Evolutionary conservation across 345 rosid genomes (phyloP), one percentile per base, ranked within the genome.

Genomic region (Microthlaspi erraticum): DNA sequence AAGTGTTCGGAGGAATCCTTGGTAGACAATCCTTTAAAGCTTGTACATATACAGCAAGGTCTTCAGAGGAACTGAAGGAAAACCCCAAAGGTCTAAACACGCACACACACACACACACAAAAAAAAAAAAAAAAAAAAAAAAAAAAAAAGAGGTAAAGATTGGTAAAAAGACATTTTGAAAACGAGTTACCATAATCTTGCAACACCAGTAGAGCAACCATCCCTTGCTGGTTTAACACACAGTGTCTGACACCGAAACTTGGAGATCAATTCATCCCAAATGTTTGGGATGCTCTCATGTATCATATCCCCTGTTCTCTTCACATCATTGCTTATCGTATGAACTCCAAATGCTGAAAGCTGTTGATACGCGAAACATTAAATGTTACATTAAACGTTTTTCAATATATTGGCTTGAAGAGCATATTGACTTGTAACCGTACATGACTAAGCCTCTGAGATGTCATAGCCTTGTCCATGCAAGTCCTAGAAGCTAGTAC

Each of bases 171-270:
- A 20, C 7, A 65, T 50, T 50, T 34, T 16, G 65, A 45, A 23
- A 63, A 60, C 19, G 68, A 66, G 61, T 78, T 73, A 93, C 98
- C 96, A 83, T 68, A 93, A 77, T 85, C 97, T 86, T 65, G 98
- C 97, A 62, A 93, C 98, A 66, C 98, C 98, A 59, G 96, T 90
- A 50, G 98, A 93, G 81, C 98, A 93, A 46, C 98, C 98, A 81
- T 93, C 97, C 75, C 86, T 87, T 50, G 97, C 92, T 14, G 98
- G 98, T 78, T 93, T 93, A 46, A 93, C 82, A 72, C 98, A 93
- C 64, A 93, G 53, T 39, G 96, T 88, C 73, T 79, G 83, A 78
- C 92, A 84, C 64, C 73, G 87, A 74, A 93, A 86, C 88, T 79
- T 83, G 70, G 86, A 78, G 48, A 76, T 85, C 75, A 90, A 75